These are phyloP conservation scores for Rhexocercosporidium sp. DNA, from an alignment of 2,329 filamentous ascomycete genomes.

Conservation along the genomic window DNA sequence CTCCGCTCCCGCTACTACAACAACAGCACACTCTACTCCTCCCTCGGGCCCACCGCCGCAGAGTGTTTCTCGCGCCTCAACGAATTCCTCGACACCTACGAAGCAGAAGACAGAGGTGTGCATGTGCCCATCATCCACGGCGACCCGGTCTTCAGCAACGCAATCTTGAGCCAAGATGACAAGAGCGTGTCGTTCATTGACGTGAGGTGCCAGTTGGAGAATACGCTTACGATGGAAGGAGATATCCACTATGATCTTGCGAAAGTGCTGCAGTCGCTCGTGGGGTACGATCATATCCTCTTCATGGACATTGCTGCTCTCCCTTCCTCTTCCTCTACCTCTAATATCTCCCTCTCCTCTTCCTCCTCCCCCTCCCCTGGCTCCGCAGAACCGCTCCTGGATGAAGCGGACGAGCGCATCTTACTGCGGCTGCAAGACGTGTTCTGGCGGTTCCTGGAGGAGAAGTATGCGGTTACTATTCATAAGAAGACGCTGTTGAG, in stretches of 20 bases:
- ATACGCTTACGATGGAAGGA: conserved; percentile 12
- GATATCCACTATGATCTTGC: conserved; percentile 18
- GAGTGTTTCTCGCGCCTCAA: conserved; percentile 9
- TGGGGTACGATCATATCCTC: conserved; percentile 19
- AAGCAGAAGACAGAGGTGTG: conserved; percentile 15
- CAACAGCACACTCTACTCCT: background rate
- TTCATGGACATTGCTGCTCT: background rate
- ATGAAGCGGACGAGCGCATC: conserved; percentile 13
- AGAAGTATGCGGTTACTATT: conserved; percentile 24
- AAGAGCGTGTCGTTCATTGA: conserved; percentile 13
- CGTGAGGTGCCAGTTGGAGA: conserved; percentile 11
- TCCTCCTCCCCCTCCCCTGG: too few relatives aligned
- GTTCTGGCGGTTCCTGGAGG: conserved; percentile 16
- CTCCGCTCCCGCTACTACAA: conserved; percentile 10
- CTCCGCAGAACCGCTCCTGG: background rate
- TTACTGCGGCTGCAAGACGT: background rate
- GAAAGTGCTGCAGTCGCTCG: conserved; percentile 13
- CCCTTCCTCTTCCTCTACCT: too few relatives aligned
- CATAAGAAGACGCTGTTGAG: conserved; percentile 42
- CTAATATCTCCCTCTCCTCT: too few relatives aligned
- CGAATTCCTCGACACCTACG: conserved; percentile 21
- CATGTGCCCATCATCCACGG: conserved; percentile 15
- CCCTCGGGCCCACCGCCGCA: background rate
- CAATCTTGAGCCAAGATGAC: conserved; percentile 2
- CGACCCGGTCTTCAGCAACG: conserved; percentile 16